phyloP scores from a whole-genome alignment of 2,329 filamentous ascomycete genomes.

The Aureobasidium mangrovei region DNA sequence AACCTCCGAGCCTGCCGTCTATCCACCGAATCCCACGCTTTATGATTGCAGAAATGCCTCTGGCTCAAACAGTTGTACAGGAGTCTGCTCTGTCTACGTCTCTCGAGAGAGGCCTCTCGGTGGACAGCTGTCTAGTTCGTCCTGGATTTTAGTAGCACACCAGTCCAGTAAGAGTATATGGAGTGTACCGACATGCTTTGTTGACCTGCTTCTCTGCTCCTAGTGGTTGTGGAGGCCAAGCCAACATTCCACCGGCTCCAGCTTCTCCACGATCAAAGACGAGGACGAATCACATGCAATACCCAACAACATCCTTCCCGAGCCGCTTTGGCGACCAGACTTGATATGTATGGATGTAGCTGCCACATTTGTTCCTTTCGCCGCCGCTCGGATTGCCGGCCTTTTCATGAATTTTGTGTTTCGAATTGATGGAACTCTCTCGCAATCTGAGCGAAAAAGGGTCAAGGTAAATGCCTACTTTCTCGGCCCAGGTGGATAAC shows the following conservation, averaged over 20 bases:
- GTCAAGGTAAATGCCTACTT: background rate
- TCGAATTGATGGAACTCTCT: conserved; percentile 1
- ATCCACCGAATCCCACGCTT: too few relatives aligned
- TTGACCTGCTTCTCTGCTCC: too few relatives aligned
- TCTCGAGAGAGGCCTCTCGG: too few relatives aligned
- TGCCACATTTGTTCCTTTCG: background rate
- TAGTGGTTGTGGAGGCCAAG: background rate
- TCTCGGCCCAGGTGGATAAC: background rate
- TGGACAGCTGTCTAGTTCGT: too few relatives aligned
- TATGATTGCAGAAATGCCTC: too few relatives aligned
- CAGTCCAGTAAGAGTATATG: too few relatives aligned
- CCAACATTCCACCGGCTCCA: background rate
- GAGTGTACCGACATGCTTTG: too few relatives aligned
- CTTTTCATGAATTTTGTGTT: conserved; percentile 3
- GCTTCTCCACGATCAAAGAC: background rate
- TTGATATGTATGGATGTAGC: background rate
- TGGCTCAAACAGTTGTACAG: too few relatives aligned
- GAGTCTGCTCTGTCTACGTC: too few relatives aligned
- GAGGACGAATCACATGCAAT: conserved; percentile 12
- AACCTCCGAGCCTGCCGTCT: too few relatives aligned
- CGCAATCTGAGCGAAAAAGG: background rate
- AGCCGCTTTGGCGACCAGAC: conserved; percentile 5
- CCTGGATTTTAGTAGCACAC: too few relatives aligned
- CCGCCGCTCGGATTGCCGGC: background rate
- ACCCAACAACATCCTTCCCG: background rate